phyloP scores from a whole-genome alignment of 176 grass and related monocot species.

The Oropetium thomaeum region DNA sequence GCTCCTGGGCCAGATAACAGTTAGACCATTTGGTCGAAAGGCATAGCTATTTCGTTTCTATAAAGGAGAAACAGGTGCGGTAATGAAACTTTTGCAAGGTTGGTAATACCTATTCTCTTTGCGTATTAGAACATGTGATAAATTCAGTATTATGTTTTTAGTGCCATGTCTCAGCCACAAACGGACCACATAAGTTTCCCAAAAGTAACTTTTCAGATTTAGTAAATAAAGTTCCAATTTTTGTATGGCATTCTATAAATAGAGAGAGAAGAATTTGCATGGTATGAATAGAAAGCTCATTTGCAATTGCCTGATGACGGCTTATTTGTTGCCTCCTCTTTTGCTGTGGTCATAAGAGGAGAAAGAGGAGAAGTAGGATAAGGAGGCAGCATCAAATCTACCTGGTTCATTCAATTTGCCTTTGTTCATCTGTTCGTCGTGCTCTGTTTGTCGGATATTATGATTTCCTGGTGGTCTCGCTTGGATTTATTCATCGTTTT shows the following conservation, averaged over 20 bases:
- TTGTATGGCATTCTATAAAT: slow-evolving; percentile 24
- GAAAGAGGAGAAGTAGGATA: background rate
- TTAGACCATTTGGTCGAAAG: too few species aligned
- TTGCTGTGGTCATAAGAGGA: slow-evolving; percentile 24
- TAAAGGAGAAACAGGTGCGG: too few species aligned
- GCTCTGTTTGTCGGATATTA: background rate
- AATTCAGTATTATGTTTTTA: background rate
- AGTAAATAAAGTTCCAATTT: background rate
- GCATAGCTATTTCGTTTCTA: too few species aligned
- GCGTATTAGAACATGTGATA: background rate
- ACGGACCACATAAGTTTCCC: slow-evolving; percentile 7
- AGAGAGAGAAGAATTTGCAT: slow-evolving; percentile 6
- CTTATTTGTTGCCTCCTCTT: slow-evolving; percentile 34
- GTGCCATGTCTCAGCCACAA: background rate
- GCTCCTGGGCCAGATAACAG: too few species aligned
- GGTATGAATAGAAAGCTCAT: background rate
- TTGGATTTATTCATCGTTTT: background rate
- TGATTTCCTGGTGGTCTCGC: background rate
- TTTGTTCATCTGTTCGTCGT: background rate
- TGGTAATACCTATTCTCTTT: background rate
- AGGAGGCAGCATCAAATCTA: slow-evolving; percentile 14
- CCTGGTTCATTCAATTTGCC: slow-evolving; percentile 18
- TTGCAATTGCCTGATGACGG: slow-evolving; percentile 28
- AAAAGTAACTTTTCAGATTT: slow-evolving; percentile 21
- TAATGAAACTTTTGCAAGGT: too few species aligned